A percentile compares a stretch with the other conserved stretches of the same genome.
phyloP scores from a whole-genome alignment of 371 early-diverging fungal species.

The Mortierella sp. region DNA sequence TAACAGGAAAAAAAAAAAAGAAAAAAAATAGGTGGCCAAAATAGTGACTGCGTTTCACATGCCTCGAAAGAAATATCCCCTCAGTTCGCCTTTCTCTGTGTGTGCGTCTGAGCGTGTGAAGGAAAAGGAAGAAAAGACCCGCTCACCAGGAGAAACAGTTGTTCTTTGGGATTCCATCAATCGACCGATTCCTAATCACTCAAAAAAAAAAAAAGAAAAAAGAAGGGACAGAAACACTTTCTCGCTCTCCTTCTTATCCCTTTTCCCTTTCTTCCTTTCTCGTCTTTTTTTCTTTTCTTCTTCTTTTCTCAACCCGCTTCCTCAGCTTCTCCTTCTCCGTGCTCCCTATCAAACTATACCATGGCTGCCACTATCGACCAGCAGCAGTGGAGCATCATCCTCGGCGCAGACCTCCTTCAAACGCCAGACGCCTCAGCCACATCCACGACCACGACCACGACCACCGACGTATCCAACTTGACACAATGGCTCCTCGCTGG shows the following conservation, averaged over 20 bases:
- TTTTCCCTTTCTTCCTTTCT: background rate
- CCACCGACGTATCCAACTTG: slow-evolving; percentile 16
- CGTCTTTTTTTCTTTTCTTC: background rate
- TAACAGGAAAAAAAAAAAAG: slow-evolving; percentile 13
- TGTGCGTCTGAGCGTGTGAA: background rate
- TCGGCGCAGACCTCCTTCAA: slow-evolving; percentile 38
- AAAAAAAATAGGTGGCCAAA: slow-evolving; percentile 9
- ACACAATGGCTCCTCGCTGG: slow-evolving; percentile 47
- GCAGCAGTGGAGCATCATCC: slow-evolving; percentile 48
- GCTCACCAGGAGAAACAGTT: background rate
- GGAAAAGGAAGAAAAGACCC: background rate
- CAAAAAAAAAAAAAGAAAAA: background rate
- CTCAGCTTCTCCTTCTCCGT: background rate
- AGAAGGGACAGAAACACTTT: background rate
- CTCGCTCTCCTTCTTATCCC: background rate
- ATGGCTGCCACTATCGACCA: slow-evolving; percentile 34
- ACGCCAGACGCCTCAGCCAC: slow-evolving; percentile 15
- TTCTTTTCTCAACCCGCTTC: background rate
- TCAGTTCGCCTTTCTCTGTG: too few relatives aligned
- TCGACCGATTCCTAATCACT: slow-evolving; percentile 1
- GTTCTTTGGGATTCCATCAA: slow-evolving; percentile 9
- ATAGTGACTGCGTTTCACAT: background rate
- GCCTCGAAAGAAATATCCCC: background rate
- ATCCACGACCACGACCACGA: background rate
- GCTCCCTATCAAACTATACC: background rate